Evolutionary conservation across 2,329 filamentous ascomycete genomes (phyloP).

Genomic region (Penicillium sp.): DNA sequence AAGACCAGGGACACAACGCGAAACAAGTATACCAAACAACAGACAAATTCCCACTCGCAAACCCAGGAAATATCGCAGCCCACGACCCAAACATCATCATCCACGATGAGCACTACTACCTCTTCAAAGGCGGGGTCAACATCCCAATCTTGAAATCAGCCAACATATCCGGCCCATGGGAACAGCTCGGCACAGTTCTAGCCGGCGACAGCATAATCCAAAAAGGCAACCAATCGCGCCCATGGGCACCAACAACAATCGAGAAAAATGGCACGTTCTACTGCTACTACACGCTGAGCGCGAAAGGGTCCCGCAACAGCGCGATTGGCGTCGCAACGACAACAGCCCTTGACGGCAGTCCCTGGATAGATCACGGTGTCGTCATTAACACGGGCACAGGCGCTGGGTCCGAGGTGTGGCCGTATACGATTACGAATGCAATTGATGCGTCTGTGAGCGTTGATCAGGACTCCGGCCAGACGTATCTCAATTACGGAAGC

Average conservation of each 20-base stretch:
- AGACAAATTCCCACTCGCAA: conserved; percentile 28
- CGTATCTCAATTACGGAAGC: conserved; percentile 38
- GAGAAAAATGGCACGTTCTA: conserved; percentile 34
- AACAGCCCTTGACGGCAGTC: conserved; percentile 21
- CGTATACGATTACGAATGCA: conserved; percentile 39
- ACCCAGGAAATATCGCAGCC: conserved; percentile 28
- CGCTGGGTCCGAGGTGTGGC: conserved; percentile 25
- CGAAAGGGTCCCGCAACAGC: conserved; percentile 31
- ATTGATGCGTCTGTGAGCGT: conserved; percentile 38
- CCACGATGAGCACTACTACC: conserved; percentile 32
- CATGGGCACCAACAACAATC: conserved; percentile 40
- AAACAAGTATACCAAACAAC: conserved; percentile 29
- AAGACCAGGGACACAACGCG: not conserved
- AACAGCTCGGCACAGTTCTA: conserved; percentile 33
- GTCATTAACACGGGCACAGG: conserved; percentile 35
- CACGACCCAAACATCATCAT: conserved; percentile 39
- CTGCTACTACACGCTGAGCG: conserved; percentile 40
- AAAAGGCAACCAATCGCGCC: conserved; percentile 31
- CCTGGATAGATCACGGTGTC: conserved; percentile 39
- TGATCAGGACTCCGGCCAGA: conserved; percentile 25
- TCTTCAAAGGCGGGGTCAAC: conserved; percentile 34
- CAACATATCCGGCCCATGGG: conserved; percentile 36
- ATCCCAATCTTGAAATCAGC: conserved; percentile 9
- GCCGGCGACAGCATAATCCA: conserved; percentile 31
- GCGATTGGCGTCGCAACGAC: conserved; percentile 40